A percentile compares a stretch with the other conserved stretches of the same genome.
Evolutionary conservation across 139 green algal species (phyloP).

Genomic region (Desmodesmus armatus): DNA sequence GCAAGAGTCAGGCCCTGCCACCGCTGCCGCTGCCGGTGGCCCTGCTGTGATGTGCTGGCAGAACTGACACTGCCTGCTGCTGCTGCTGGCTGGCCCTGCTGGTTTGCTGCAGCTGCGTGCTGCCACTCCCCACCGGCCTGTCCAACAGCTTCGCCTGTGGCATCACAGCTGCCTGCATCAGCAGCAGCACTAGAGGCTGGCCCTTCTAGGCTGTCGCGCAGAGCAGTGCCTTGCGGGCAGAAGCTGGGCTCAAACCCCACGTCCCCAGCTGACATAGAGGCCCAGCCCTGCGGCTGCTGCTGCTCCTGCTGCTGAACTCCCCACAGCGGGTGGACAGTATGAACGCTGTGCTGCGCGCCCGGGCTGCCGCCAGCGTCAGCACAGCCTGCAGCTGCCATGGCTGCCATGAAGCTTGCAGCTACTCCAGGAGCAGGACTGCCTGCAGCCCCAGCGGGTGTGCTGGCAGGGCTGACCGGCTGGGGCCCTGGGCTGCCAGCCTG

Average conservation of each 20-base stretch:
- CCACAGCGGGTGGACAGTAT: not conserved
- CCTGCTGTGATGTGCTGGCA: not conserved
- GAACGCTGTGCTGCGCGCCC: too few relatives aligned
- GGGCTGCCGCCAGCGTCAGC: too few relatives aligned
- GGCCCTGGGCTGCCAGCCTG: constrained; percentile 1
- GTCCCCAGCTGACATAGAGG: not conserved
- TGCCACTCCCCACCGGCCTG: constrained; percentile 1
- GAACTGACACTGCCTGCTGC: not conserved
- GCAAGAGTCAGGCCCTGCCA: not conserved
- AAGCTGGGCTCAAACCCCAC: not conserved
- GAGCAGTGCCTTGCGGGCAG: not conserved
- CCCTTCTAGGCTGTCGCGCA: not conserved
- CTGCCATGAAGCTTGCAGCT: not conserved
- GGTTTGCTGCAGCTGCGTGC: not conserved
- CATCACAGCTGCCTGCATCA: not conserved
- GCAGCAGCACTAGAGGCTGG: not conserved
- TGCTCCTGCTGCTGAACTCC: not conserved
- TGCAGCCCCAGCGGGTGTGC: not conserved
- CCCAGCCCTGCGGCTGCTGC: not conserved
- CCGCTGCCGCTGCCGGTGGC: not conserved
- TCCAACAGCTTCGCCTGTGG: not conserved
- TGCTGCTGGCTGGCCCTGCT: not conserved
- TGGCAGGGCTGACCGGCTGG: not conserved
- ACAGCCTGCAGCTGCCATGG: not conserved
- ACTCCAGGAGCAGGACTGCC: not conserved